phyloP scores from a whole-genome alignment of 495 filamentous ascomycete genomes.

The Aspergillus heteromorphus region DNA sequence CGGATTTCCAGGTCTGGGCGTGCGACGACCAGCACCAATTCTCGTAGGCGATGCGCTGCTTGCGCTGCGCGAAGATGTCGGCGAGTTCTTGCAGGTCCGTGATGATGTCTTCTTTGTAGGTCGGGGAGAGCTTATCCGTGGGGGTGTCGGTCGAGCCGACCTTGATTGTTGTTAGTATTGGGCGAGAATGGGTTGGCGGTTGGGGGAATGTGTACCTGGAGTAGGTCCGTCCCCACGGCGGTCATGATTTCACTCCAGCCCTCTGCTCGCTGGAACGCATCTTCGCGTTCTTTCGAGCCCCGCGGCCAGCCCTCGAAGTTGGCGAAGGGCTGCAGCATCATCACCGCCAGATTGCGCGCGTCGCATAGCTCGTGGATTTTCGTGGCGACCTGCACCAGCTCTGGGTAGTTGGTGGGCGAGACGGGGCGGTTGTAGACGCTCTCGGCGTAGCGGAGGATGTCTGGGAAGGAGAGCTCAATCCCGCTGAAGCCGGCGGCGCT shows the following conservation, averaged over 20 bases:
- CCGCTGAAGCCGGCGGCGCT: conserved; percentile 59
- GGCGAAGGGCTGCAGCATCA: conserved; percentile 75
- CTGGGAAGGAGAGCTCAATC: conserved; percentile 73
- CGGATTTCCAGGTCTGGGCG: conserved; percentile 61
- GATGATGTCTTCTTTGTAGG: conserved; percentile 42
- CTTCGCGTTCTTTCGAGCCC: conserved; percentile 50
- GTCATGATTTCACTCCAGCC: conserved; percentile 75
- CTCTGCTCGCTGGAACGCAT: conserved; percentile 59
- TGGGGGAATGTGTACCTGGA: too few relatives aligned
- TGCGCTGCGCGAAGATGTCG: conserved; percentile 53
- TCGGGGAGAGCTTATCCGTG: conserved; percentile 42
- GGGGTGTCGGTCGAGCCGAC: conserved; percentile 66
- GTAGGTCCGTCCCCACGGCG: conserved; percentile 60
- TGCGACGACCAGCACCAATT: conserved; percentile 83
- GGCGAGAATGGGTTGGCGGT: neutral
- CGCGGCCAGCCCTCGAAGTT: conserved; percentile 76
- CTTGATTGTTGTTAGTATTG: too few relatives aligned
- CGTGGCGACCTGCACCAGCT: conserved; percentile 44
- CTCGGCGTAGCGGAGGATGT: conserved; percentile 60
- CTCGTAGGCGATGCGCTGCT: conserved; percentile 66
- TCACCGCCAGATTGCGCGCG: conserved; percentile 49
- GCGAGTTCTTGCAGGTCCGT: conserved; percentile 59
- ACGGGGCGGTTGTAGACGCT: conserved; percentile 46
- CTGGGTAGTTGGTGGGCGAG: conserved; percentile 49
- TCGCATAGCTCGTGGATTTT: conserved; percentile 51